Evolutionary conservation across 2,329 filamentous ascomycete species (phyloP), one percentile per base, ranked within the genome.

Genomic region (Colletotrichum cereale): DNA sequence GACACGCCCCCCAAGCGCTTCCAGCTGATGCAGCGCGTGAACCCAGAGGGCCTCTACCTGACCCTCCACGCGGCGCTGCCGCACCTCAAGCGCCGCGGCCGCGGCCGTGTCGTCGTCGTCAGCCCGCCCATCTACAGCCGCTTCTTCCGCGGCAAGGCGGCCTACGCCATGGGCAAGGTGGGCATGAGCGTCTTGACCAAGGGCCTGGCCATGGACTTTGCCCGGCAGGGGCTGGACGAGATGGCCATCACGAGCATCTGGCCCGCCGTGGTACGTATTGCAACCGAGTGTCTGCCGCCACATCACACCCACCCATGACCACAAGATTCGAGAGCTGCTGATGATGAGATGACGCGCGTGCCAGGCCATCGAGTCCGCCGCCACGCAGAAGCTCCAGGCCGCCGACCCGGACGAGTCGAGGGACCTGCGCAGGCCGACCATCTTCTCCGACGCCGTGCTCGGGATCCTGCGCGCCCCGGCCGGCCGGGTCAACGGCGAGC

Each of bases 61-160:
- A 86, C 87, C 3, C 78, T 96, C 7, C 92, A 95, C 76, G 90
- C 90, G 6, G 82, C 86, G 2, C 84, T 96, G 26, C 93, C 93
- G 2, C 85, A 91, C 71, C 90, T 96, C 71, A 84, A 81, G 79
- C 48, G 66, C 53, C 58, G 85, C 84, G 72, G 83, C 76, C 85
- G 83, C 34, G 92, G 90, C 0, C 82, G 94, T 34, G 89, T 97
- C 73, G 84, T 97, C 56, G 92, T 96, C 66, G 92, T 97, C 66
- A 93, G 90, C 77, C 94, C 94, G 31, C 94, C 94, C 2, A 95
- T 97, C 68, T 97, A 97, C 81, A 92, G 89, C 73, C 87, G 94
- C 38, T 97, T 97, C 81, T 95, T 96, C 80, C 84, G 92, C 29
- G 94, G 94, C 14, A 97, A 97, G 86, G 93, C 93, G 1, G 93